Conservation (phyloP, 805 yeast species). For the Zygoascus bituminiphila region DNA sequence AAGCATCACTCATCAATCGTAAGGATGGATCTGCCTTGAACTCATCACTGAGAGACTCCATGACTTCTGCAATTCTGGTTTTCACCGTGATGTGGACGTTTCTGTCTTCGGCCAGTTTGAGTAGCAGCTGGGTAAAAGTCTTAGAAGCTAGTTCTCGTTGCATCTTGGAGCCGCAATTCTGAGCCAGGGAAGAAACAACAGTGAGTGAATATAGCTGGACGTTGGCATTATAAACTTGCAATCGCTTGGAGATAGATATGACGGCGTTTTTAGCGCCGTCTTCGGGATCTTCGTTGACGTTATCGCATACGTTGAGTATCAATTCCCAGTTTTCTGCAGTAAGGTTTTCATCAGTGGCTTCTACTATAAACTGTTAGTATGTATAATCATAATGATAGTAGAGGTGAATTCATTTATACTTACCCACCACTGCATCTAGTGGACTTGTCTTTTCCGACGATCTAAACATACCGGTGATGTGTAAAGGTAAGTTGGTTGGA, state of each 20-base stretch:
- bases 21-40: slow-evolving; percentile 72
- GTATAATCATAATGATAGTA: background rate
- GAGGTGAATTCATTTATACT: slow-evolving; percentile 4
- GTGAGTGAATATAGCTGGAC: slow-evolving; percentile 51
- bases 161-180: slow-evolving; percentile 67
- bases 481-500: background rate
- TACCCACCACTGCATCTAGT: slow-evolving; percentile 21
- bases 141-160: slow-evolving; percentile 55
- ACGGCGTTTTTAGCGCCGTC: slow-evolving; percentile 43
- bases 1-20: slow-evolving; percentile 57
- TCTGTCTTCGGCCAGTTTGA: slow-evolving; percentile 43
- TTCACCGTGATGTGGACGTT: slow-evolving; percentile 62
- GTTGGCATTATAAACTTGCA: slow-evolving; percentile 52
- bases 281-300: slow-evolving; percentile 54
- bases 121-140: slow-evolving; percentile 41
- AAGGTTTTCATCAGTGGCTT: slow-evolving; percentile 58
- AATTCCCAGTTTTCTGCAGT: slow-evolving; percentile 62
- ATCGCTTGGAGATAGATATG: slow-evolving; percentile 38
- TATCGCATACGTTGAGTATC: slow-evolving; percentile 58
- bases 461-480: slow-evolving; percentile 16
- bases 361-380: slow-evolving; percentile 13
- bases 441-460: slow-evolving; percentile 22
- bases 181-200: slow-evolving; percentile 52
- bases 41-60: slow-evolving; percentile 55
- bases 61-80: slow-evolving; percentile 52